Base-by-base conservation (phyloP, 1,284 basidiomycete species). In the Pulveroboletus sp. region DNA sequence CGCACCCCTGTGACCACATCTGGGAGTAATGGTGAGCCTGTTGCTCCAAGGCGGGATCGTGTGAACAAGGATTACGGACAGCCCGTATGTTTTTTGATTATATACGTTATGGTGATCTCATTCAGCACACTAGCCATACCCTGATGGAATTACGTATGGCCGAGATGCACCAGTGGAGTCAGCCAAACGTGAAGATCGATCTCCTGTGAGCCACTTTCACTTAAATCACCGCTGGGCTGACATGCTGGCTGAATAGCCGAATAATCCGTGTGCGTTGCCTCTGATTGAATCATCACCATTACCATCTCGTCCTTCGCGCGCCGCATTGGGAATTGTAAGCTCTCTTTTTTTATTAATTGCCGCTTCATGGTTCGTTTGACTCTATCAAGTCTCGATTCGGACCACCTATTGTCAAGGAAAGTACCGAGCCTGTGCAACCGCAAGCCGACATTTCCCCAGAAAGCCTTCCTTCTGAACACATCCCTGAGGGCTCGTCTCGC, bases 371-470 rank as follows among this genome's bases (percentile, higher is more conserved):
- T 42, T 24, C 18, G 17, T 35, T 35, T 60, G 18, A 61, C 42
- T 5, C 9, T 45, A 24, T 18, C 28, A 24, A 74, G 72, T 74
- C 72, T 35, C 71, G 69, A 12, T 74, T 71, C 31, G 69, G 72
- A 4, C 69, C 69, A 22, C 69, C 69, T 8, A 56, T 71, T n/a
- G 38, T 51, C 24, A 72, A 64, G 33, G 68, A 69, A 43, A 43
- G 51, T 7, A 29, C 14, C 1, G 62, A 71, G 11, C 35, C 56
- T 22, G 43, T 39, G 22, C 57, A 20, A 29, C 28, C 52, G 0
- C 54, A 42, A 17, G 47, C 25, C 18, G 58, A 56, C 22, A 25
- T 58, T 25, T 60, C 69, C 18, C 52, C 51, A 7, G 71, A 71
- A 18, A 66, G 59, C 45, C 49, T 45, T 10, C 29, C 50, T 31